These are phyloP conservation scores for Cordia subcordata DNA, from an alignment of 257 asterid genomes.

Conservation along the genomic window DNA sequence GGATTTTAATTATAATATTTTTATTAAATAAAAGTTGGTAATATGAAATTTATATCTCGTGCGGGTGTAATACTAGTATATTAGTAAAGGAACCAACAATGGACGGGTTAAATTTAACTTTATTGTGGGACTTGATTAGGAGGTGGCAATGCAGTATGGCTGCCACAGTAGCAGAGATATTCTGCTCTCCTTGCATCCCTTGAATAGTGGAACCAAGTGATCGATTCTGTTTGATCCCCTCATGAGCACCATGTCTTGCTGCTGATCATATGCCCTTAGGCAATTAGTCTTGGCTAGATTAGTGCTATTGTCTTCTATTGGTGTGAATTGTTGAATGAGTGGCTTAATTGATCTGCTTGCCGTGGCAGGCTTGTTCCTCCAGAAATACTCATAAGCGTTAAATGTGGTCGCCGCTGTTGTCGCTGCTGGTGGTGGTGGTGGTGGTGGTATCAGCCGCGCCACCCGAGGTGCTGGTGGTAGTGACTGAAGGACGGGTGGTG, in stretches of 20 bases:
- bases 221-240: slow-evolving; percentile 43
- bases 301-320: slow-evolving; percentile 14
- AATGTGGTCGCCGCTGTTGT: slow-evolving; percentile 23
- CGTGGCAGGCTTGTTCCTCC: slow-evolving; percentile 43
- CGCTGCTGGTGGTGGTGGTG: slow-evolving; percentile 17
- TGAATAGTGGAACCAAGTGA: slow-evolving; percentile 31
- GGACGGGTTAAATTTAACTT: not conserved
- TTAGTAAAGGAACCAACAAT: not conserved
- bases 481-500: slow-evolving; percentile 31
- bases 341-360: slow-evolving; percentile 17
- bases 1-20: no score
- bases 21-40: no score
- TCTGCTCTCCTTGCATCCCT: slow-evolving; percentile 62
- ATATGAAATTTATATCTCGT: no score
- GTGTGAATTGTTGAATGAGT: slow-evolving; percentile 6
- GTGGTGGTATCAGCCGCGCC: slow-evolving; percentile 25
- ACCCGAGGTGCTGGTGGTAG: slow-evolving; percentile 36
- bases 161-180: slow-evolving; percentile 47
- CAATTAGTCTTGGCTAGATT: slow-evolving; percentile 4
- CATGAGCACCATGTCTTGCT: slow-evolving; percentile 40
- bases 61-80: no score
- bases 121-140: slow-evolving; percentile 23
- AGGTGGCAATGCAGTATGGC: slow-evolving; percentile 77
- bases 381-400: slow-evolving; percentile 67
- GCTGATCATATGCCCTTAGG: slow-evolving; percentile 7